These are phyloP conservation scores for Suillus decipiens DNA, from an alignment of 768 basidiomycete species.

Conservation along the genomic window DNA sequence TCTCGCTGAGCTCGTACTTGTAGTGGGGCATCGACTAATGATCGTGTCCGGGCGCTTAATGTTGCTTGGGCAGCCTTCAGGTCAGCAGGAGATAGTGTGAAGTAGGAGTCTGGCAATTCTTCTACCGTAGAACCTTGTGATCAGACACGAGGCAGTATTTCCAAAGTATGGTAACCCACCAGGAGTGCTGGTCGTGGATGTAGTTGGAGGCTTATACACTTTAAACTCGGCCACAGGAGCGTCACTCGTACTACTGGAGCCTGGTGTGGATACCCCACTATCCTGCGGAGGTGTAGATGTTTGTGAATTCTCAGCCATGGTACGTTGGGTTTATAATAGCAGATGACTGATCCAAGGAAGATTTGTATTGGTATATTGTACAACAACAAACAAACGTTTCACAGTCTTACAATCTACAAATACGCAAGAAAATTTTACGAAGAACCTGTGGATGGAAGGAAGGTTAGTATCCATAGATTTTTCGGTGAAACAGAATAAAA, in stretches of 20 bases:
- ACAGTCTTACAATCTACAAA: slow-evolving; percentile 8
- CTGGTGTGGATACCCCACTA: not conserved
- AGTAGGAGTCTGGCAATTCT: slow-evolving; percentile 71
- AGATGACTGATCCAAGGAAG: slow-evolving; percentile 17
- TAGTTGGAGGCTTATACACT: slow-evolving; percentile 47
- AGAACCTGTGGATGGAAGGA: not conserved
- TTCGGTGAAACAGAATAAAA: not conserved
- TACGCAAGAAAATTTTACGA: not conserved
- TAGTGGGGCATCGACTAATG: slow-evolving; percentile 70
- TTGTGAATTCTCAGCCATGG: slow-evolving; percentile 29
- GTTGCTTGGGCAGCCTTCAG: slow-evolving; percentile 66
- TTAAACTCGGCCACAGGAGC: slow-evolving; percentile 35
- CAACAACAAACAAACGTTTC: slow-evolving; percentile 15
- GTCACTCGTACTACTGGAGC: not conserved
- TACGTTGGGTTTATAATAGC: slow-evolving; percentile 17
- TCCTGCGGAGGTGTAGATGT: not conserved
- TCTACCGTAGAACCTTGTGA: slow-evolving; percentile 32
- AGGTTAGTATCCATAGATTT: not conserved
- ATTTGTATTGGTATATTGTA: slow-evolving; percentile 14
- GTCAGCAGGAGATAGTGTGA: slow-evolving; percentile 70
- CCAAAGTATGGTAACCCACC: slow-evolving; percentile 33
- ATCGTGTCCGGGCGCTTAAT: slow-evolving; percentile 59
- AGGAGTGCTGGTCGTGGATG: slow-evolving; percentile 27
- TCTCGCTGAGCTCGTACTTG: slow-evolving; percentile 66
- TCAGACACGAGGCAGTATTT: slow-evolving; percentile 12